Percentiles rank a stretch among this genome's conserved stretches.
phyloP scores from a whole-genome alignment of 2,329 filamentous ascomycete genomes.

The Cladosporium sp. region DNA sequence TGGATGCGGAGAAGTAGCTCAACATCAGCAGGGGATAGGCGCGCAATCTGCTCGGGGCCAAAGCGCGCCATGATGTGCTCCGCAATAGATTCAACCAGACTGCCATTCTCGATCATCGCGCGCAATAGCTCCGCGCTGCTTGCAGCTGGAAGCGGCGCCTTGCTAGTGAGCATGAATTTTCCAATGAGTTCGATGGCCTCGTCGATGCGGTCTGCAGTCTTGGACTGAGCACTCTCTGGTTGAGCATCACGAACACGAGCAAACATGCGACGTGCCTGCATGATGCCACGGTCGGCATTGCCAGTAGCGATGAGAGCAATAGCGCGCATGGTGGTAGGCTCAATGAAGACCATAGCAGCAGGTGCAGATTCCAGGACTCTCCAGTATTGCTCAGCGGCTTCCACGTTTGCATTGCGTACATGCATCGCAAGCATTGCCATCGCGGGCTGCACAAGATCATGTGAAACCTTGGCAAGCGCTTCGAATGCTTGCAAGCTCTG shows the following conservation, averaged over 20 bases:
- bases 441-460: conserved; percentile 51
- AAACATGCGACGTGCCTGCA: conserved; percentile 81
- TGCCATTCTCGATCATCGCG: conserved; percentile 62
- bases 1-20: conserved; percentile 59
- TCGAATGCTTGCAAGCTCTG: conserved; percentile 58
- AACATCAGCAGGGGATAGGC: conserved; percentile 50
- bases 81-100: conserved; percentile 54
- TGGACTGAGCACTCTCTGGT: conserved; percentile 43
- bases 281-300: conserved; percentile 73
- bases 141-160: conserved; percentile 48
- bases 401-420: conserved; percentile 74
- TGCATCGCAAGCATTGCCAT: conserved; percentile 84
- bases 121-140: conserved; percentile 57
- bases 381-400: conserved; percentile 76
- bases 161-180: conserved; percentile 51
- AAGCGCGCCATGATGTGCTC: conserved; percentile 58
- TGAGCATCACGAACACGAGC: conserved; percentile 66
- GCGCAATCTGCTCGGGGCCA: conserved; percentile 54
- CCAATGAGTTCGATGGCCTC: conserved; percentile 72
- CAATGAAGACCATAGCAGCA: conserved; percentile 65
- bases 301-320: conserved; percentile 83
- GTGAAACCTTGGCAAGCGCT: conserved; percentile 45
- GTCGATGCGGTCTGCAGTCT: conserved; percentile 74
- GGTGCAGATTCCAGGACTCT: conserved; percentile 60
- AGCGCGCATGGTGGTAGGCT: conserved; percentile 85